Evolutionary conservation across 371 early-diverging fungal genomes (phyloP).

Genomic region (Rhizopus sp.): DNA sequence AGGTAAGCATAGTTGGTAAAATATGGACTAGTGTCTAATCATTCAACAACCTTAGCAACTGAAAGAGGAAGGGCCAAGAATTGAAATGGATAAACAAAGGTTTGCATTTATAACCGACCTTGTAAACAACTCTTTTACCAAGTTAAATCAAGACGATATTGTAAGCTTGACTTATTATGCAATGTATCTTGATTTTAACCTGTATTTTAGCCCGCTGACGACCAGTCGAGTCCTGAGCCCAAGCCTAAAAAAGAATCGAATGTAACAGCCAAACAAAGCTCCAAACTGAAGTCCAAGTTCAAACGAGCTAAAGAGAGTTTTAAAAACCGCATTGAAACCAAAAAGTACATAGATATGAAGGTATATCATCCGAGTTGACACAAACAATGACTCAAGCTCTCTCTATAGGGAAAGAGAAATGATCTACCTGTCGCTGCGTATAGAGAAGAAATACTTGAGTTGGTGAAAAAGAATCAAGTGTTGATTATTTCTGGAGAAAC

Average conservation of each 20-base stretch:
- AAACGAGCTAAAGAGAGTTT: slow-evolving; percentile 28
- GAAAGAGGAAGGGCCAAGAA: slow-evolving; percentile 21
- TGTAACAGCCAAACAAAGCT: slow-evolving; percentile 2
- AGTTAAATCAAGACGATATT: slow-evolving; percentile 4
- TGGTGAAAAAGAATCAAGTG: slow-evolving; percentile 62
- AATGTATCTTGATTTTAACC: too few species aligned
- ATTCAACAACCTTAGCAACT: slow-evolving; percentile 17
- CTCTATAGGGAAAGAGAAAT: slow-evolving; percentile 49
- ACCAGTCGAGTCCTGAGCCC: background rate
- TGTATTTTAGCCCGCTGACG: background rate
- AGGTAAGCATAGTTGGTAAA: slow-evolving; percentile 23
- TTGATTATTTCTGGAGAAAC: slow-evolving; percentile 90
- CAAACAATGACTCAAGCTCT: background rate
- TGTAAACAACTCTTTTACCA: slow-evolving; percentile 19
- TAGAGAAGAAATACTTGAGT: slow-evolving; percentile 54
- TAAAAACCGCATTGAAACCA: slow-evolving; percentile 31
- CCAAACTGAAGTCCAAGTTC: slow-evolving; percentile 14
- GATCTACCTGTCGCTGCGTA: slow-evolving; percentile 65
- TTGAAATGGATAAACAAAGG: slow-evolving; percentile 31
- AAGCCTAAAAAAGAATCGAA: background rate
- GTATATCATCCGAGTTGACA: slow-evolving; percentile 3
- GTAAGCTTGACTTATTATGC: slow-evolving; percentile 6
- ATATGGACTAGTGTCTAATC: background rate
- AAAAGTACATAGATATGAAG: slow-evolving; percentile 41
- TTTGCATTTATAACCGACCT: slow-evolving; percentile 30